Conservation (phyloP, 495 filamentous ascomycete species). For the Pseudevernia furfuracea region DNA sequence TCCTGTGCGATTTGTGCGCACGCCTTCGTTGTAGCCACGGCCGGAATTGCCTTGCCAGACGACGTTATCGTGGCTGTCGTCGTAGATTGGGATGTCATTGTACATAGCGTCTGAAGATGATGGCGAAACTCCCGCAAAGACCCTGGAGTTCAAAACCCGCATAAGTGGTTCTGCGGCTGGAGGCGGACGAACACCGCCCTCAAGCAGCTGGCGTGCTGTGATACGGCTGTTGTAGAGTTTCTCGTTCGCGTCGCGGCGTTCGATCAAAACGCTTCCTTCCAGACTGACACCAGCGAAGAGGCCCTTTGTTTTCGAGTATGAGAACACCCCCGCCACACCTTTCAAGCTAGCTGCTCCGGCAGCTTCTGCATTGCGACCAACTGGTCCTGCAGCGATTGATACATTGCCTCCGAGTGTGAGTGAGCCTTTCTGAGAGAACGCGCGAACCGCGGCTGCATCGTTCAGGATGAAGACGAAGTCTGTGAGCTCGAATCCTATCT, state of each 20-base stretch:
- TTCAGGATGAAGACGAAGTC: conserved; percentile 99
- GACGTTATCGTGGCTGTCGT: conserved; percentile 76
- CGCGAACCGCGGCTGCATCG: conserved; percentile 81
- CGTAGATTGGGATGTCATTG: conserved; percentile 91
- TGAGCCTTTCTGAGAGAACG: conserved; percentile 86
- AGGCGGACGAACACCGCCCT: conserved; percentile 68
- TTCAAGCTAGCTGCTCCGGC: conserved; percentile 87
- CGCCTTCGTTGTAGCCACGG: conserved; percentile 67
- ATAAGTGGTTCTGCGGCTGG: conserved; percentile 76
- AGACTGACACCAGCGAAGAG: conserved; percentile 92
- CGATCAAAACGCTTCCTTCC: conserved; percentile 83
- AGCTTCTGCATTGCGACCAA: conserved; percentile 92
- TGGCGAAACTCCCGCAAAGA: conserved; percentile 61
- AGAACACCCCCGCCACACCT: conserved; percentile 87
- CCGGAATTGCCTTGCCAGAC: conserved; percentile 86
- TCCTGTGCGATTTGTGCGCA: conserved; percentile 51
- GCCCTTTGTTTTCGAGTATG: conserved; percentile 95
- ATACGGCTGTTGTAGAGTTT: conserved; percentile 82
- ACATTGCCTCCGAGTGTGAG: conserved; percentile 94
- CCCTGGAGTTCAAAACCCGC: conserved; percentile 71
- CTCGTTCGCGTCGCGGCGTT: conserved; percentile 92
- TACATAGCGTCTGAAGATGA: conserved; percentile 64
- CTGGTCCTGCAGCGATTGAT: conserved; percentile 85
- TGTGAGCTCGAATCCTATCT: conserved; percentile 95
- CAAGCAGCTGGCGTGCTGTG: conserved; percentile 74